A percentile compares a stretch with the other conserved stretches of the same genome.
Evolutionary conservation across 805 yeast species (phyloP).

Genomic region (Brettanomyces nanus): DNA sequence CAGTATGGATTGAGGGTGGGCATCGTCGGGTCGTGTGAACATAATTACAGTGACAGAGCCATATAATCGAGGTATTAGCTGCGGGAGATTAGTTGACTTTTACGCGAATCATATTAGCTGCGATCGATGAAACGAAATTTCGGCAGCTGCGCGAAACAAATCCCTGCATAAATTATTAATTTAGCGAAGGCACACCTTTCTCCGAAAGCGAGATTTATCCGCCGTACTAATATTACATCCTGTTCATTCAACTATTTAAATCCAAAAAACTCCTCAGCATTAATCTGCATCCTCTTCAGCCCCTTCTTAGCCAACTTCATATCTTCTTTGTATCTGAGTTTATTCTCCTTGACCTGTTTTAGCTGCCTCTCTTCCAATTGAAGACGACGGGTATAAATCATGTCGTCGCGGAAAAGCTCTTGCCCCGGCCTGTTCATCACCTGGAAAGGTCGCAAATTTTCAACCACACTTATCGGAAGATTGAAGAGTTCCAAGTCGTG

Average conservation of each 20-base stretch:
- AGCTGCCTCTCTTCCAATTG: slow-evolving; percentile 23
- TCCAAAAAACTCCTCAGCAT: slow-evolving; percentile 25
- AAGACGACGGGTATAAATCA: slow-evolving; percentile 23
- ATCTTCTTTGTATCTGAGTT: slow-evolving; percentile 11
- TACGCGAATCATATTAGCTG: too few relatives aligned
- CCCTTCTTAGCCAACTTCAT: slow-evolving; percentile 20
- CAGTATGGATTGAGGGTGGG: too few relatives aligned
- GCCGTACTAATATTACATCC: too few relatives aligned
- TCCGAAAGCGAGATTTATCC: too few relatives aligned
- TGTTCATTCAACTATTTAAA: slow-evolving; percentile 15
- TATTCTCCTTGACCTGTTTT: slow-evolving; percentile 11
- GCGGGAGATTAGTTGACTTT: too few relatives aligned
- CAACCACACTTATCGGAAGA: slow-evolving; percentile 23
- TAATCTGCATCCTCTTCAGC: slow-evolving; percentile 16
- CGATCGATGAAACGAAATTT: too few relatives aligned
- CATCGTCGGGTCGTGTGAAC: too few relatives aligned
- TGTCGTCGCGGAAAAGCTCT: slow-evolving; percentile 25
- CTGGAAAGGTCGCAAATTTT: slow-evolving; percentile 17
- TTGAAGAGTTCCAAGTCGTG: slow-evolving; percentile 27
- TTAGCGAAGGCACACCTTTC: too few relatives aligned
- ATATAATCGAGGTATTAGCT: too few relatives aligned
- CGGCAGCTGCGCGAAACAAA: too few relatives aligned
- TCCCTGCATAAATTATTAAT: too few relatives aligned
- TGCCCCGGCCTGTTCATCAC: slow-evolving; percentile 21
- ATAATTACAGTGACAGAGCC: too few relatives aligned